A percentile compares a stretch with the other conserved stretches of the same genome.
Conservation (phyloP, 2,329 filamentous ascomycete genomes). For the Cadophora luteo-olivacea region DNA sequence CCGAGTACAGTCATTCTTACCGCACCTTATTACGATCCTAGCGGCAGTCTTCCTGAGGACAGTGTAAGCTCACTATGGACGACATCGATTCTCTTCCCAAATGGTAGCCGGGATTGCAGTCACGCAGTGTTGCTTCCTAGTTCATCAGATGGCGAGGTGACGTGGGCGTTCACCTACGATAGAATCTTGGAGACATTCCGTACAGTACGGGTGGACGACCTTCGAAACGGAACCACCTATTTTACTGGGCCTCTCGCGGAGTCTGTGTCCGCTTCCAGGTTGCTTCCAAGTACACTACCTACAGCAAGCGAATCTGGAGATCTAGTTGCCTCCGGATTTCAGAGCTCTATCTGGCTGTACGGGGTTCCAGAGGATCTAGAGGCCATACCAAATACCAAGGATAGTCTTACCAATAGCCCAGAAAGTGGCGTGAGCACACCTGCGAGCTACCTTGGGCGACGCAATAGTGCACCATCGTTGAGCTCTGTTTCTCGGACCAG, state of each 20-base stretch:
- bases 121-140: constrained; percentile 70
- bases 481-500: constrained; percentile 34
- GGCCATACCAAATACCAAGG: constrained; percentile 55
- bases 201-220: constrained; percentile 76
- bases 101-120: constrained; percentile 79
- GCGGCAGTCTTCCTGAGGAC: constrained; percentile 68
- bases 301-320: constrained; percentile 73
- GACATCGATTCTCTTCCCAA: constrained; percentile 83
- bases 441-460: constrained; percentile 34
- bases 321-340: constrained; percentile 75
- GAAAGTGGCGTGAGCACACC: constrained; percentile 42
- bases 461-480: constrained; percentile 43
- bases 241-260: constrained; percentile 73
- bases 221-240: constrained; percentile 78
- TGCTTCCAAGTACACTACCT: constrained; percentile 72
- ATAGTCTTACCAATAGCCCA: constrained; percentile 42
- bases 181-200: constrained; percentile 78
- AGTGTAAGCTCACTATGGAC: constrained; percentile 81
- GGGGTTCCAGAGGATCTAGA: constrained; percentile 78
- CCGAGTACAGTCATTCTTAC: constrained; percentile 79
- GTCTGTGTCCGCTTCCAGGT: constrained; percentile 58
- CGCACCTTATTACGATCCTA: constrained; percentile 79
- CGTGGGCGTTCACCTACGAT: constrained; percentile 82
- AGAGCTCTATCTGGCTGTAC: constrained; percentile 79
- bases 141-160: constrained; percentile 62